Evolutionary conservation across 768 basidiomycete species (phyloP).

Genomic region (Cubamyces lactineus): DNA sequence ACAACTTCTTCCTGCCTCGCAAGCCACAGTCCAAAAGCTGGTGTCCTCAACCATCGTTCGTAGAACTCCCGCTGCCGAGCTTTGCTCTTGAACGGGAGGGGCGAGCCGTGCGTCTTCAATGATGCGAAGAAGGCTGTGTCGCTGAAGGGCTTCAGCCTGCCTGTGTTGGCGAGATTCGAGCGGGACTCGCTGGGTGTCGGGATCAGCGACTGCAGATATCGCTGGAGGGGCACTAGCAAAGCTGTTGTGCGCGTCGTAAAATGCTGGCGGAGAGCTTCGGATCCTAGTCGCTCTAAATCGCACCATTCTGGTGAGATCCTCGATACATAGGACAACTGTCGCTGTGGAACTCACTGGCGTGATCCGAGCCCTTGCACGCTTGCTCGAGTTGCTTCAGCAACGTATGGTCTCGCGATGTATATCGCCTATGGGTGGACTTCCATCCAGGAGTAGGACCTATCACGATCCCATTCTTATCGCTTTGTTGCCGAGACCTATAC

Average conservation of each 20-base stretch:
- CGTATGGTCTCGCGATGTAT: slow-evolving; percentile 81
- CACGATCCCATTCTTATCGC: slow-evolving; percentile 28
- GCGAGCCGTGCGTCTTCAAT: slow-evolving; percentile 67
- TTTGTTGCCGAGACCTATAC: not conserved
- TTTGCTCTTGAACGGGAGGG: slow-evolving; percentile 74
- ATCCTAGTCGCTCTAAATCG: slow-evolving; percentile 59
- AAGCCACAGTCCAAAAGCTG: slow-evolving; percentile 81
- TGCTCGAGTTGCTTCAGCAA: slow-evolving; percentile 75
- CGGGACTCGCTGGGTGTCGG: slow-evolving; percentile 60
- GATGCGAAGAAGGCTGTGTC: slow-evolving; percentile 69
- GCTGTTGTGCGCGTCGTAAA: slow-evolving; percentile 86
- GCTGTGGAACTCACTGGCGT: slow-evolving; percentile 51
- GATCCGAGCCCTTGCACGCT: slow-evolving; percentile 52
- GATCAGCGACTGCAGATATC: slow-evolving; percentile 89
- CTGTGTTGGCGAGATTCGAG: slow-evolving; percentile 13
- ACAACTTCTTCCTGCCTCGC: slow-evolving; percentile 76
- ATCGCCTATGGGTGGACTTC: slow-evolving; percentile 80
- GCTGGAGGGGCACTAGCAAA: slow-evolving; percentile 85
- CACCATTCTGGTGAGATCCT: no score
- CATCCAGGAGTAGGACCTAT: slow-evolving; percentile 66
- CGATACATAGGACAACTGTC: not conserved
- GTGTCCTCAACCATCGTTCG: slow-evolving; percentile 72
- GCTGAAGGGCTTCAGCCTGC: slow-evolving; percentile 70
- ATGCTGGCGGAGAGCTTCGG: slow-evolving; percentile 71
- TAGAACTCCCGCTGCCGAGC: slow-evolving; percentile 75